These are phyloP conservation scores for Globisporangium paroecandrum DNA, from an alignment of 352 stramenopile genomes.

Conservation along the genomic window DNA sequence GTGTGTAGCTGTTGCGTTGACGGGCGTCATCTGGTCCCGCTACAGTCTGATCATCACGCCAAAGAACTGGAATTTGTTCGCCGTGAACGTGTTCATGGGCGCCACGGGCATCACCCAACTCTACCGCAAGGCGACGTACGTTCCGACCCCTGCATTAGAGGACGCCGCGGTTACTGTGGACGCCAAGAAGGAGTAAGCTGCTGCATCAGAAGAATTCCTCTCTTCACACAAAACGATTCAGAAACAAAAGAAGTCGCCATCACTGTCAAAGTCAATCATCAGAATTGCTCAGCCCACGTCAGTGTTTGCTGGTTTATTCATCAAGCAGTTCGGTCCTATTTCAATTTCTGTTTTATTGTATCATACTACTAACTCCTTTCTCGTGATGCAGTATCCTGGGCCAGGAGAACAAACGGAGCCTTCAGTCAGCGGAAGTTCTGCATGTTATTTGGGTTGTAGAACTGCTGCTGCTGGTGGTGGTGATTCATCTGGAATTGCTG, in stretches of 20 bases:
- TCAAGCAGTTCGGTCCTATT: not conserved
- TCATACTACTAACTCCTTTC: not conserved
- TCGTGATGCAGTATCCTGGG: not conserved
- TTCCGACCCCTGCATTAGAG: constrained; percentile 11
- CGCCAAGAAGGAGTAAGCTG: constrained; percentile 15
- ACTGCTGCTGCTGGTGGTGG: constrained; percentile 6
- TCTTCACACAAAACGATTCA: not conserved
- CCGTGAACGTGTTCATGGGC: constrained; percentile 89
- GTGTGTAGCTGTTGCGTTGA: constrained; percentile 56
- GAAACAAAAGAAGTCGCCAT: not conserved
- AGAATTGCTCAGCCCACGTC: not conserved
- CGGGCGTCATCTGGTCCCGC: constrained; percentile 88
- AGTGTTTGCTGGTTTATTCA: constrained; percentile 1
- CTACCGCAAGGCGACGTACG: constrained; percentile 70
- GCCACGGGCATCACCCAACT: constrained; percentile 82
- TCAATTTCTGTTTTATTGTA: not conserved
- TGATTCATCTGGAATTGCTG: constrained; percentile 20
- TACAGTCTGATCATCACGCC: constrained; percentile 88
- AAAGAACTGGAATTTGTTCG: constrained; percentile 91
- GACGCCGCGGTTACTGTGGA: constrained; percentile 11
- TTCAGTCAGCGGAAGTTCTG: constrained; percentile 15
- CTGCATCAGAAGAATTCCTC: not conserved
- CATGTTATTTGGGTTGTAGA: constrained; percentile 10
- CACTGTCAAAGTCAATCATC: not conserved
- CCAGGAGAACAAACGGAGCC: not conserved